Evolutionary conservation across 208 protist species (phyloP).

Genomic region (Trypanosoma platydactyli): DNA sequence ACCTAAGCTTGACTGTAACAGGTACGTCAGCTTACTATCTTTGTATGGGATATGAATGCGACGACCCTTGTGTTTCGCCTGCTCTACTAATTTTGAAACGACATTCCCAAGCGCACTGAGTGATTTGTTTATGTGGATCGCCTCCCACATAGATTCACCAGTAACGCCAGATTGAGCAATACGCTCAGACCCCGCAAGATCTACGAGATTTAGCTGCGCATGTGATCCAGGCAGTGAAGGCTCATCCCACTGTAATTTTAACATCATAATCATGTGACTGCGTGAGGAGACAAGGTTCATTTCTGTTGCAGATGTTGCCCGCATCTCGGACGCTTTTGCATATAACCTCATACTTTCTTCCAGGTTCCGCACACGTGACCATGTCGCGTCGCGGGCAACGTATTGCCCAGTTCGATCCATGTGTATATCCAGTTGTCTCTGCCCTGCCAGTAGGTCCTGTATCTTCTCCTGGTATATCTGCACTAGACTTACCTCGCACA

Average conservation of each 20-base stretch:
- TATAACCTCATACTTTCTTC: constrained; percentile 87
- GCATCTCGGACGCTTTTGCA: constrained; percentile 63
- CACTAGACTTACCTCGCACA: constrained; percentile 79
- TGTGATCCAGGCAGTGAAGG: constrained; percentile 76
- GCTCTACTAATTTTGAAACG: constrained; percentile 88
- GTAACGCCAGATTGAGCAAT: constrained; percentile 82
- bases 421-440: constrained; percentile 86
- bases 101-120: constrained; percentile 94
- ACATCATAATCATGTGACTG: constrained; percentile 90
- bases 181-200: constrained; percentile 93
- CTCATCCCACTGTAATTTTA: constrained; percentile 91
- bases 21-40: constrained; percentile 93
- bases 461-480: constrained; percentile 93
- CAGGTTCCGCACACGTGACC: constrained; percentile 54
- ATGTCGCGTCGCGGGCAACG: constrained; percentile 81
- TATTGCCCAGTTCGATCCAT: constrained; percentile 89
- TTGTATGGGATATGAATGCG: constrained; percentile 92
- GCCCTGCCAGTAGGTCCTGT: constrained; percentile 79
- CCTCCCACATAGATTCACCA: constrained; percentile 89
- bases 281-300: constrained; percentile 92
- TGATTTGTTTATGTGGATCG: constrained; percentile 94
- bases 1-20: constrained; percentile 89
- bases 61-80: constrained; percentile 70
- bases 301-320: constrained; percentile 79
- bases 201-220: constrained; percentile 92